Percentiles rank a stretch among this genome's conserved stretches.
Conservation (phyloP, 2,329 filamentous ascomycete genomes). For the Fusarium lateritium region DNA sequence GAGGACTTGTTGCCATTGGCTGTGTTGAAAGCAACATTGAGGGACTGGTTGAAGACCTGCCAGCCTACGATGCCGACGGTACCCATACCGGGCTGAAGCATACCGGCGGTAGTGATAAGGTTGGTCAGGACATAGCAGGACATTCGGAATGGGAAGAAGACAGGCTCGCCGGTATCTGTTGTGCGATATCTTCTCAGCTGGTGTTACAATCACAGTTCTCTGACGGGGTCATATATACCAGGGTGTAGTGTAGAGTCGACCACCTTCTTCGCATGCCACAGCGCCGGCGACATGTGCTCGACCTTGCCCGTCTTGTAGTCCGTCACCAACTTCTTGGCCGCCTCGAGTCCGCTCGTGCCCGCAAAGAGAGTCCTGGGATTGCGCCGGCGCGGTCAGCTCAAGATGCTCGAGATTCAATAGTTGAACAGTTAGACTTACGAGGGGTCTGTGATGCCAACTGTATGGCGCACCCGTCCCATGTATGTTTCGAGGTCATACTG, state of each 20-base stretch:
- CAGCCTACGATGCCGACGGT: constrained; percentile 90
- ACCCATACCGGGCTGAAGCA: constrained; percentile 91
- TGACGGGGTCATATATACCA: constrained; percentile 68
- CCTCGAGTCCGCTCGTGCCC: constrained; percentile 81
- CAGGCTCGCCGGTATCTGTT: constrained; percentile 89
- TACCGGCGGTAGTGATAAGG: constrained; percentile 93
- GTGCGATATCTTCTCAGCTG: constrained; percentile 26
- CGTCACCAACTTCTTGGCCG: constrained; percentile 85
- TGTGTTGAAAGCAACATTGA: constrained; percentile 98
- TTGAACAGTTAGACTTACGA: constrained; percentile 74
- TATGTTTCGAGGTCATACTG: constrained; percentile 95
- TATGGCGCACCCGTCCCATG: constrained; percentile 93
- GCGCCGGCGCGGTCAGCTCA: constrained; percentile 25
- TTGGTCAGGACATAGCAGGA: constrained; percentile 95
- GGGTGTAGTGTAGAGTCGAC: constrained; percentile 97
- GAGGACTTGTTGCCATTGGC: constrained; percentile 99
- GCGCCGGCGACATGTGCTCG: constrained; percentile 85
- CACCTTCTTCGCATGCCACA: constrained; percentile 97
- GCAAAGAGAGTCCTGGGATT: constrained; percentile 85
- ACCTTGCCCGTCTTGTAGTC: constrained; percentile 90
- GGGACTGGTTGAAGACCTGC: constrained; percentile 97
- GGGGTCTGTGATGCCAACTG: constrained; percentile 91
- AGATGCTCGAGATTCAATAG: background rate
- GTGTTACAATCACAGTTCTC: constrained; percentile 3
- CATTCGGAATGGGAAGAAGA: constrained; percentile 97